Evolutionary conservation across 2,329 filamentous ascomycete species (phyloP), one percentile per base, ranked within the genome.

Genomic region (Colletotrichum gloeosporioides): DNA sequence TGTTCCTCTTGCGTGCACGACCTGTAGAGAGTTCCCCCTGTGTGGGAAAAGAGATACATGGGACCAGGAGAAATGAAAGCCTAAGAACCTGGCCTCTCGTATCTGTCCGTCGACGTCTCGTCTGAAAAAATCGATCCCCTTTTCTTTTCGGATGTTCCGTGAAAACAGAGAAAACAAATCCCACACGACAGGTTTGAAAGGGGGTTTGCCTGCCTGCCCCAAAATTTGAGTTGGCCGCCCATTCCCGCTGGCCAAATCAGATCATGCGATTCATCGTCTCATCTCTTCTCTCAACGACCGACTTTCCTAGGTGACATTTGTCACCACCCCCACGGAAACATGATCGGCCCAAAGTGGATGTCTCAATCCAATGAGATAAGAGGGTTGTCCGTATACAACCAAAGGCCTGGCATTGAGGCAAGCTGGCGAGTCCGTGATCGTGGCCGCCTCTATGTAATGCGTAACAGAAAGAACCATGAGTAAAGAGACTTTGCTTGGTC

Each of bases 231-330:
- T 76, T 73, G 73, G 57, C 70, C 73, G 49, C 63, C 73, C 39
- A 63, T 73, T 55, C 69, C 59, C 64, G 70, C 64, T 73, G 73
- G 64, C 64, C 70, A 73, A 76, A 73, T 64, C 73, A 73, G 61
- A 76, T 65, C 73, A 64, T 76, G 70, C 44, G 70, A 73, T 65
- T 76, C 73, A 69, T 73, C 73, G 73, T 73, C 64, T 73, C 73
- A 53, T 75, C 68, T 69, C 57, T 44, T 44, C 57, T 39, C 44
- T 59, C 39, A 31, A 67, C 59, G 34, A 67, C 68, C 55, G 53
- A 72, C n/a, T 49, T 49, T 66, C 62, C 62, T 31, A 32, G 59
- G 44, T 64, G 59, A 49, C 66, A 57, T 39, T 62, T 53, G 31
- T 31, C 64, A 73, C 73, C 49, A 25, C 59, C 27, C n/a, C 49